These are phyloP conservation scores for Rhipidocladum racemiflorum DNA, from an alignment of 176 grass and related monocot genomes.

Conservation along the genomic window DNA sequence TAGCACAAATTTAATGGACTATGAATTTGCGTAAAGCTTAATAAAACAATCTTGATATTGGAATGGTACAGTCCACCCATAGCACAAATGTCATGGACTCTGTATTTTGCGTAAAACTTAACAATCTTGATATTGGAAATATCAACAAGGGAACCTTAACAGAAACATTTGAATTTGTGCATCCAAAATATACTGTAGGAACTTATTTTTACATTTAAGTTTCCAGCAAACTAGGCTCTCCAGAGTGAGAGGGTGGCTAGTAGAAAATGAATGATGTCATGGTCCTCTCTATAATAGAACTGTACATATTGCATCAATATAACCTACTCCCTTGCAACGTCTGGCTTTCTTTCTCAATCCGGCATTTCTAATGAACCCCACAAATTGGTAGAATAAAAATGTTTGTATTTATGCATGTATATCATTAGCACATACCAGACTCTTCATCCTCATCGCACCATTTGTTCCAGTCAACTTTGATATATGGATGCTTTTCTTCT, in stretches of 20 bases:
- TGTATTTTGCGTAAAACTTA: neutral
- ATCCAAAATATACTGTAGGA: too few relatives aligned
- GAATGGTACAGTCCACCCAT: neutral
- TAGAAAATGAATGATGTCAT: neutral
- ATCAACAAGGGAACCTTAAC: neutral
- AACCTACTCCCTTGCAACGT: neutral
- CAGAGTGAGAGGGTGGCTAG: neutral
- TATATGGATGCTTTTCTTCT: conserved; percentile 86
- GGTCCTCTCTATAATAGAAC: neutral
- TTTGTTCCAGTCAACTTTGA: conserved; percentile 99
- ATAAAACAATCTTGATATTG: neutral
- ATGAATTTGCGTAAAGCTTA: neutral
- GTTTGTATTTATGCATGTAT: neutral
- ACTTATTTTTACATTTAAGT: neutral
- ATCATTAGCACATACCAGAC: conserved; percentile 52
- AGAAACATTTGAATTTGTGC: neutral
- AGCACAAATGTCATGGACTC: neutral
- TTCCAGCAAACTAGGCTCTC: neutral
- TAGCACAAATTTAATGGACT: neutral
- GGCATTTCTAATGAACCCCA: neutral
- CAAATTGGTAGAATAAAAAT: neutral
- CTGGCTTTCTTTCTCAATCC: neutral
- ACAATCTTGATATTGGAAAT: neutral
- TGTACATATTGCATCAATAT: conserved; percentile 12
- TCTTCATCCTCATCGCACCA: conserved; percentile 96